phyloP scores from a whole-genome alignment of 1,139 yeast genomes.

The Suhomyces atakaporum region DNA sequence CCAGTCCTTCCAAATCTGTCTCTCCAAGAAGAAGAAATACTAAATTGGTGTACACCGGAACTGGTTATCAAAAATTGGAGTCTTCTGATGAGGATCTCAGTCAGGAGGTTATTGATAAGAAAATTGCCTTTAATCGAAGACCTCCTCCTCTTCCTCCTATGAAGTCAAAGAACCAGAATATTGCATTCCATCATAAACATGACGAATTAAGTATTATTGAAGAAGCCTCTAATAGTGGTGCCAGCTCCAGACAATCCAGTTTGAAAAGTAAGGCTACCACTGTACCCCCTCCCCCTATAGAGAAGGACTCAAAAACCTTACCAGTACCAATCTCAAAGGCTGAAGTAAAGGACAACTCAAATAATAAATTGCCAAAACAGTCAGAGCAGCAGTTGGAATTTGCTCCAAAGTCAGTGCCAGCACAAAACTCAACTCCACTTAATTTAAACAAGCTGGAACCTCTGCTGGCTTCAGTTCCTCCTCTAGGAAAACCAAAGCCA shows the following conservation, averaged over 20 bases:
- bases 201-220: conserved; percentile 49
- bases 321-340: not conserved
- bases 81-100: conserved; percentile 25
- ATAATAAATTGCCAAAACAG: too few relatives aligned
- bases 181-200: conserved; percentile 18
- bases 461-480: not conserved
- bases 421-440: too few relatives aligned
- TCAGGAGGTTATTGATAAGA: conserved; percentile 7
- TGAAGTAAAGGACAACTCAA: too few relatives aligned
- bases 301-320: conserved; percentile 4
- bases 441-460: too few relatives aligned
- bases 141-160: conserved; percentile 21
- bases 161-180: conserved; percentile 17
- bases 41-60: conserved; percentile 40
- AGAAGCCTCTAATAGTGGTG: conserved; percentile 35
- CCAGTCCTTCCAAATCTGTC: conserved; percentile 13
- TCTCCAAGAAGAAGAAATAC: conserved; percentile 21
- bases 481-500: conserved; percentile 5
- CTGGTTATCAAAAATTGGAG: conserved; percentile 39
- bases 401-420: too few relatives aligned
- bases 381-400: too few relatives aligned
- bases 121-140: conserved; percentile 20
- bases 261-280: conserved; percentile 9
- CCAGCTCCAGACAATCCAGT: conserved; percentile 36
- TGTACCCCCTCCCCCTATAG: conserved; percentile 17